Conservation (phyloP, 176 grass and related monocot genomes). For the Eleusine indica region DNA sequence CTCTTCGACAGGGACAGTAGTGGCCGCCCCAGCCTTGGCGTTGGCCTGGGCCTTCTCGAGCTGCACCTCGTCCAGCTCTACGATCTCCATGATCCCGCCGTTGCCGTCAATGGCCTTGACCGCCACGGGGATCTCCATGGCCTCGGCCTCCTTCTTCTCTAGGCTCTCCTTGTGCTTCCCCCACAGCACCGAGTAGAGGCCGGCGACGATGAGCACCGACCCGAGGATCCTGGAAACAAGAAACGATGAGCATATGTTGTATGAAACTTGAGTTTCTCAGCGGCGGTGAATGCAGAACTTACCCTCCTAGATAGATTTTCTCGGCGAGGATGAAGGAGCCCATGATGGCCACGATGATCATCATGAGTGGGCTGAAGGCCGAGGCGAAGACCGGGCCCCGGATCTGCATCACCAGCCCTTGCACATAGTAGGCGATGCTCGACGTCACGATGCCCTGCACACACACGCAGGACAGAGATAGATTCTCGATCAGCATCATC, state of each 20-base stretch:
- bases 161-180: slow-evolving; percentile 90
- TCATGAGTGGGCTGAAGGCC: slow-evolving; percentile 97
- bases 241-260: not conserved
- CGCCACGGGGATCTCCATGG: slow-evolving; percentile 66
- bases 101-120: slow-evolving; percentile 66
- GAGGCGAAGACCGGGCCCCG: slow-evolving; percentile 92
- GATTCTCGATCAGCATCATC: slow-evolving; percentile 14
- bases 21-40: slow-evolving; percentile 43
- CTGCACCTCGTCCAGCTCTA: slow-evolving; percentile 72
- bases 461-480: not conserved
- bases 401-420: slow-evolving; percentile 87
- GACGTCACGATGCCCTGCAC: slow-evolving; percentile 96
- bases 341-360: slow-evolving; percentile 99
- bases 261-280: not conserved
- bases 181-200: slow-evolving; percentile 95
- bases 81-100: slow-evolving; percentile 58
- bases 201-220: slow-evolving; percentile 71
- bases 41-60: slow-evolving; percentile 76
- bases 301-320: slow-evolving; percentile 98
- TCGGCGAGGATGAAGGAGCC: slow-evolving; percentile 96
- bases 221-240: slow-evolving; percentile 69
- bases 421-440: slow-evolving; percentile 99
- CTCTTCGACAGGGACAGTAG: slow-evolving; percentile 37
- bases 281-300: slow-evolving; percentile 13
- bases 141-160: slow-evolving; percentile 68